These are phyloP conservation scores for Dendryphion nanum DNA, from an alignment of 2,329 filamentous ascomycete species.

Conservation along the genomic window DNA sequence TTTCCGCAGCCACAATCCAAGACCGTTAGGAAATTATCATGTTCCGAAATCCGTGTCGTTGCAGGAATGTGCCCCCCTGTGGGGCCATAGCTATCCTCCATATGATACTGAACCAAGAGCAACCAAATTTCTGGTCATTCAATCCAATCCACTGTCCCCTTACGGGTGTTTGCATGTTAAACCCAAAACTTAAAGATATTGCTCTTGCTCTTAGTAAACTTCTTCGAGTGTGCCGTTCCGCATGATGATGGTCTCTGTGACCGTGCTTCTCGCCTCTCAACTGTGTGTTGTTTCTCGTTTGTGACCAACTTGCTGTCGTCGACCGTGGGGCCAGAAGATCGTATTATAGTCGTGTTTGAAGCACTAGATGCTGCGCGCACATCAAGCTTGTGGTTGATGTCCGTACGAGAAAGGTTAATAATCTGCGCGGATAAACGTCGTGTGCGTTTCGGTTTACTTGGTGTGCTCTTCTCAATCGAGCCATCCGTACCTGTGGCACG, in stretches of 20 bases:
- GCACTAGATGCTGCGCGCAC: conserved; percentile 17
- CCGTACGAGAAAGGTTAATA: conserved; percentile 28
- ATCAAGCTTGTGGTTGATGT: conserved; percentile 16
- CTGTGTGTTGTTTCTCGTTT: conserved; percentile 16
- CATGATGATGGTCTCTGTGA: conserved; percentile 3
- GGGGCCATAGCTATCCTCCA: too few relatives aligned
- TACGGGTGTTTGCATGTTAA: conserved; percentile 9
- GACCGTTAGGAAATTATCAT: too few relatives aligned
- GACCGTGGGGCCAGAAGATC: conserved; percentile 7
- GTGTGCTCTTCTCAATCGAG: conserved; percentile 8
- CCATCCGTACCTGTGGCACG: conserved; percentile 20
- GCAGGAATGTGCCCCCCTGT: too few relatives aligned
- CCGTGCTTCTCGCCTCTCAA: conserved; percentile 8
- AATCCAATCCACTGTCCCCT: conserved; percentile 8
- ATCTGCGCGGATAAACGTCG: conserved; percentile 32
- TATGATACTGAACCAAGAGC: too few relatives aligned
- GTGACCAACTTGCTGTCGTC: conserved; percentile 10
- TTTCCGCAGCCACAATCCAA: too few relatives aligned
- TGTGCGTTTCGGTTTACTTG: conserved; percentile 24
- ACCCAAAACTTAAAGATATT: conserved; percentile 38
- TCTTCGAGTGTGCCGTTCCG: conserved; percentile 19
- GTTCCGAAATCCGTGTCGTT: too few relatives aligned
- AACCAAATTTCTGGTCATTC: conserved; percentile 2
- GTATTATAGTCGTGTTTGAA: conserved; percentile 19
- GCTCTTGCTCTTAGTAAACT: conserved; percentile 34